Base-by-base conservation (phyloP, 2,329 filamentous ascomycete genomes). In the Zasmidium citrigriseum region DNA sequence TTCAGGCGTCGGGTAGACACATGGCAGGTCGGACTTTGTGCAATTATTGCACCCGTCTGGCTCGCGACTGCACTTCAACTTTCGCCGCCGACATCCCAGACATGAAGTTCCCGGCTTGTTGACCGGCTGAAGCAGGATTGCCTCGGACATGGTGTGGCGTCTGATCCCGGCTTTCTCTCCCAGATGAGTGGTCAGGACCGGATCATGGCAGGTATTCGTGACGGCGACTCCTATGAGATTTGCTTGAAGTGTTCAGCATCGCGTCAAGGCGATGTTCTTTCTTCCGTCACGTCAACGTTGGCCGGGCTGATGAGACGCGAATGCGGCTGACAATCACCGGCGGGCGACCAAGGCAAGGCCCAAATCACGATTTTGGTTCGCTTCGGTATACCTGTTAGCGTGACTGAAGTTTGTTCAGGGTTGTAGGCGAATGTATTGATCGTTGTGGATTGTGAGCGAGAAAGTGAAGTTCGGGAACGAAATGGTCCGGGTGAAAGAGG, bases 81-180 rank as follows among this genome's bases (percentile, higher is more conserved):
- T 70, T 12, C 67, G 54, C 7, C 65, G 58, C 4, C 64, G 61
- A 41, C 68, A 70, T 5, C 67, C 67, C 0, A 70, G 53, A 52
- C 68, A 70, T 18, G 68, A 67, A 1, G 64, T 69, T 3, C 67
- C 67, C 1, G 67, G 67, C 54, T 66, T 70, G 29, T 64, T 64
- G 47, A 64, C 62, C 4, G 60, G 59, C 48, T 62, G 58, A 29
- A 41, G 34, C 34, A 41, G 34, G 34, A 61, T 50, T 4, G 59
- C 58, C 21, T 60, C 58, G n/a, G 61, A 63, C 61, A 63, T 63
- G 52, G 38, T 23, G 34, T 41, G 34, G 34, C 34, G 34, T 41
- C 18, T n/a, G 34, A 41, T 4, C 18, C 34, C 34, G 34, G 34
- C 18, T n/a, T n/a, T 41, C 5, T 4, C 4, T 11, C n/a, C 34